Evolutionary conservation across 345 rosid species (phyloP).

Genomic region (Conringia planisiliqua): DNA sequence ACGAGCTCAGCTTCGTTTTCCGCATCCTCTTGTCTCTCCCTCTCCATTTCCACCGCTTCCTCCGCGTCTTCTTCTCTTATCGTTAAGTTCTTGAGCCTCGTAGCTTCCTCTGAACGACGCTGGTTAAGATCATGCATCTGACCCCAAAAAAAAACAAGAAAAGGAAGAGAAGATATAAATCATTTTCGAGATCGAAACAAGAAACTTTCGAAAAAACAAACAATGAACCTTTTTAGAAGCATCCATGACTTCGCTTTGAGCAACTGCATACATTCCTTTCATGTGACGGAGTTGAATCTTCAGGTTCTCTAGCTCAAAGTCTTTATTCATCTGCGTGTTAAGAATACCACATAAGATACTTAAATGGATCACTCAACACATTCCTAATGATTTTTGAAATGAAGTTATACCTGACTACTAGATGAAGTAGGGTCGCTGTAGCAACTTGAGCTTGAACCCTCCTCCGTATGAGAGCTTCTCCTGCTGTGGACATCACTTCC

Average conservation of each 20-base stretch:
- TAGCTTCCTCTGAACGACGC: constrained; percentile 50
- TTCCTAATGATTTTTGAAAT: not conserved
- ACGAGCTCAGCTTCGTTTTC: constrained; percentile 47
- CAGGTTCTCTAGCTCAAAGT: constrained; percentile 82
- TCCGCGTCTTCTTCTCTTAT: constrained; percentile 51
- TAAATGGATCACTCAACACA: not conserved
- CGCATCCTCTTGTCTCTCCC: constrained; percentile 55
- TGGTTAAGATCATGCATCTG: constrained; percentile 55
- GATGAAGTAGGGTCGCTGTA: constrained; percentile 41
- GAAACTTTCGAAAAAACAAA: not conserved
- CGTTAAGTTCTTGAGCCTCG: constrained; percentile 48
- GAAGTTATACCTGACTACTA: constrained; percentile 47
- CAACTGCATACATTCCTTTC: constrained; percentile 69
- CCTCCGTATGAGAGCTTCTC: constrained; percentile 43
- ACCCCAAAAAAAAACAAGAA: not conserved
- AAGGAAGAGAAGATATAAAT: not conserved
- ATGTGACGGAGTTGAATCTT: constrained; percentile 79
- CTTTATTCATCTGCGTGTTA: constrained; percentile 43
- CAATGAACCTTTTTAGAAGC: constrained; percentile 76
- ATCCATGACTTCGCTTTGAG: constrained; percentile 72
- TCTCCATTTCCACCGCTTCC: constrained; percentile 58
- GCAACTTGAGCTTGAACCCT: constrained; percentile 46
- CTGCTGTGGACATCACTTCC: constrained; percentile 40
- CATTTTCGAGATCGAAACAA: not conserved
- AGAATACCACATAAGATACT: not conserved